Conservation (phyloP, 768 basidiomycete genomes). For the Boletus reticuloceps region DNA sequence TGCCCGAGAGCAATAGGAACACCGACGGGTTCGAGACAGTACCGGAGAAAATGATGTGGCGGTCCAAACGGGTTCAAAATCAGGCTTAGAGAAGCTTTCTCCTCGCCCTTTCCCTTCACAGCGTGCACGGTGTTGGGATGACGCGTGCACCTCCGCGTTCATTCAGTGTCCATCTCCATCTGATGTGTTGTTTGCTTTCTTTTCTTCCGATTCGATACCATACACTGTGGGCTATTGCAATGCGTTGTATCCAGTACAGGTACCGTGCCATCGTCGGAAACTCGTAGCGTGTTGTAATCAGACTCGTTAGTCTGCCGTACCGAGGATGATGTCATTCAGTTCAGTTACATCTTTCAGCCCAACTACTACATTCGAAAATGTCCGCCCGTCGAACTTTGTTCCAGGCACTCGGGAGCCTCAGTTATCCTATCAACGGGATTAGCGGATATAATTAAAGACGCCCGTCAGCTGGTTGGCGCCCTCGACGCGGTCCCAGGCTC, state of each 20-base stretch:
- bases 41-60: constrained; percentile 26
- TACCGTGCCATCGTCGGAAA: constrained; percentile 1
- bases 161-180: background rate
- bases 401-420: too few relatives aligned
- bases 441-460: too few relatives aligned
- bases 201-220: constrained; percentile 11
- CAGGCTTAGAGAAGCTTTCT: background rate
- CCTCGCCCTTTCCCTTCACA: background rate
- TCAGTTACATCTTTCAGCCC: too few relatives aligned
- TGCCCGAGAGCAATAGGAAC: constrained; percentile 48
- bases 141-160: background rate
- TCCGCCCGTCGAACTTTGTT: too few relatives aligned
- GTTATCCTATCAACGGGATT: too few relatives aligned
- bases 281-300: too few relatives aligned
- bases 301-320: too few relatives aligned
- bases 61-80: constrained; percentile 15
- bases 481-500: too few relatives aligned
- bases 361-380: too few relatives aligned
- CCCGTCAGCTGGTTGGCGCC: too few relatives aligned
- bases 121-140: background rate
- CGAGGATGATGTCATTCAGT: too few relatives aligned
- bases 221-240: background rate
- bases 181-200: background rate
- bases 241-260: constrained; percentile 13
- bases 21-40: constrained; percentile 75